Base-by-base conservation (phyloP, 83 land plant genomes). In the Diphasiastrum complanatum region DNA sequence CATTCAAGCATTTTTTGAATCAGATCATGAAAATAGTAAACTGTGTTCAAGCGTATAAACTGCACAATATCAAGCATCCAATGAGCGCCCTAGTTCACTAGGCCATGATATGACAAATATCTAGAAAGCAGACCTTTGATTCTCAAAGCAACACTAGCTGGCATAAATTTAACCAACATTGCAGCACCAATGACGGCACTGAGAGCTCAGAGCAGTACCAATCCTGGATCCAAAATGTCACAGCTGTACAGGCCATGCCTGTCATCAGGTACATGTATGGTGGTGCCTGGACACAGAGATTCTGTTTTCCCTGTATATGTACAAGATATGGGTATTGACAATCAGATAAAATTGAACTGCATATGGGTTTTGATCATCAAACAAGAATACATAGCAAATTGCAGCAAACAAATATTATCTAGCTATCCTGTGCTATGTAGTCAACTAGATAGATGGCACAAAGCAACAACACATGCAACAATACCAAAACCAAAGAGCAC, bases 21-120 rank as follows among this genome's bases (percentile, higher is more conserved):
- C 85, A 87, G 73, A 31, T 81, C 92, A 76, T 87, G 87, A 51
- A 79, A 87, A 69, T 87, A 87, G 60, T 43, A 78, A 25, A 83
- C 81, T 54, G 60, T 64, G 22, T 81, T 75, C 57, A 75, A 59
- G 47, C 83, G 80, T 66, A 86, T 60, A 6, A 86, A 54, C 87
- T 86, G 76, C 53, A 61, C 16, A 53, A 63, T 54, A 31, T 2
- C n/a, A 66, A 22, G 27, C 33, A 58, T 37, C 41, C 29, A 43
- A 58, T 37, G 48, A 25, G 0, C 1, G 41, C 12, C 8, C 14
- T 27, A 26, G 2, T 8, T 29, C 18, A 11, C 18, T 58, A 8
- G 41, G 50, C 26, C 20, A 58, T 20, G 25, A 38, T 43, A 23
- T 35, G 25, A 4, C 43, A 40, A 40, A 14, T 40, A 8, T 40